phyloP scores from a whole-genome alignment of 768 basidiomycete genomes.

The Tulasnella sp. region DNA sequence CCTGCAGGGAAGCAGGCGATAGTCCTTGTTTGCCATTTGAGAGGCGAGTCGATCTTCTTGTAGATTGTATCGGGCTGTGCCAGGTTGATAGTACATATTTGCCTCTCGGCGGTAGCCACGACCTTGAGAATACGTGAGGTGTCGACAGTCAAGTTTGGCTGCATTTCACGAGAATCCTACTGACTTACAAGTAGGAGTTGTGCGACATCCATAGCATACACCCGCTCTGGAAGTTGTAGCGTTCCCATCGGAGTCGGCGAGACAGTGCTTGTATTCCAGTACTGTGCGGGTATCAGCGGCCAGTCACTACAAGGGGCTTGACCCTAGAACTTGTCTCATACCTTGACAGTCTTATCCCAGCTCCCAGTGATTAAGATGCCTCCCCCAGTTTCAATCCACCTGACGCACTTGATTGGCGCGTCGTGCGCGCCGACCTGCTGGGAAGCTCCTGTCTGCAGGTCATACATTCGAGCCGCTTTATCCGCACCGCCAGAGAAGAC shows the following conservation, averaged over 20 bases:
- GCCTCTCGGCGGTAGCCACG: conserved; percentile 85
- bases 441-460: conserved; percentile 69
- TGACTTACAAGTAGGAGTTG: conserved; percentile 50
- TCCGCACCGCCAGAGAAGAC: conserved; percentile 89
- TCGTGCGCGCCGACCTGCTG: conserved; percentile 86
- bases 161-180: background rate
- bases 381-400: conserved; percentile 66
- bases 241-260: conserved; percentile 57
- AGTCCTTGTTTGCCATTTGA: conserved; percentile 90
- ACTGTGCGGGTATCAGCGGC: conserved; percentile 36
- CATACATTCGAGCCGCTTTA: conserved; percentile 90
- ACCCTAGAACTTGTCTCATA: conserved; percentile 25
- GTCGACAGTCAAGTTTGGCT: background rate
- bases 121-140: conserved; percentile 31
- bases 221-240: conserved; percentile 78
- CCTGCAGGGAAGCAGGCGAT: conserved; percentile 72
- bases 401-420: conserved; percentile 71
- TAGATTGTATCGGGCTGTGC: conserved; percentile 66
- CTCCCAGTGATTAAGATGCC: conserved; percentile 85
- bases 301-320: background rate
- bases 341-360: conserved; percentile 97
- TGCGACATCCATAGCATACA: conserved; percentile 75
- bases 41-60: conserved; percentile 69
- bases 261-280: conserved; percentile 74
- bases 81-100: conserved; percentile 82